phyloP scores from a whole-genome alignment of 768 basidiomycete genomes.

The Pulveroboletus frians region DNA sequence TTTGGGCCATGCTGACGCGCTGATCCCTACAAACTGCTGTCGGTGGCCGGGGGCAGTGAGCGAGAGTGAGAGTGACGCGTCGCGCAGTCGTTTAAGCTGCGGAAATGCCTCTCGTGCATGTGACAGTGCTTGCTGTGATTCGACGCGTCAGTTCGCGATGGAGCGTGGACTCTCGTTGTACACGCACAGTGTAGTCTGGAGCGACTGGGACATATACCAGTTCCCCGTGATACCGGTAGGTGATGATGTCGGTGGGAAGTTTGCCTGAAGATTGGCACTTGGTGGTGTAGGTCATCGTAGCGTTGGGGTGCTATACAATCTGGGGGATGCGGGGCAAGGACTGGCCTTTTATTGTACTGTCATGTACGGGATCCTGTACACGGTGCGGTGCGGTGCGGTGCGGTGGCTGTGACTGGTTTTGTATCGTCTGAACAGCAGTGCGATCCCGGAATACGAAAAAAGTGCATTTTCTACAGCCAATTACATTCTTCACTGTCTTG shows the following conservation, averaged over 20 bases:
- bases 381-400: too few species aligned
- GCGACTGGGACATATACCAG: conserved; percentile 51
- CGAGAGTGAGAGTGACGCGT: conserved; percentile 42
- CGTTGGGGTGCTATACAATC: too few species aligned
- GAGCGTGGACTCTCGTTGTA: not conserved
- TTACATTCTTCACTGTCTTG: not conserved
- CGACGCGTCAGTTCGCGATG: not conserved
- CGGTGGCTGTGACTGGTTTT: too few species aligned
- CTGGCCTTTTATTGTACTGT: too few species aligned
- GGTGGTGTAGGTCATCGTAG: not conserved
- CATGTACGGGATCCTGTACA: too few species aligned
- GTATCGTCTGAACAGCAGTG: not conserved
- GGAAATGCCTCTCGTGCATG: conserved; percentile 48
- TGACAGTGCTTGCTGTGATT: conserved; percentile 43
- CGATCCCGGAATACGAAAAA: too few species aligned
- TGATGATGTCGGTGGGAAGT: conserved; percentile 37
- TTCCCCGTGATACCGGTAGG: conserved; percentile 39
- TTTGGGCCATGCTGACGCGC: conserved; percentile 45
- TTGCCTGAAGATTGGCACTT: not conserved
- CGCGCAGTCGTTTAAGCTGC: conserved; percentile 33
- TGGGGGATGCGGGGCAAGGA: too few species aligned
- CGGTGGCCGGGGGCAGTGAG: conserved; percentile 33
- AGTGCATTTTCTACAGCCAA: not conserved
- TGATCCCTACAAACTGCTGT: conserved; percentile 43
- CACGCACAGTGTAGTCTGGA: conserved; percentile 38